These are phyloP conservation scores for Fusarium neocosmosporiellum DNA, from an alignment of 2,329 filamentous ascomycete species.

Conservation along the genomic window DNA sequence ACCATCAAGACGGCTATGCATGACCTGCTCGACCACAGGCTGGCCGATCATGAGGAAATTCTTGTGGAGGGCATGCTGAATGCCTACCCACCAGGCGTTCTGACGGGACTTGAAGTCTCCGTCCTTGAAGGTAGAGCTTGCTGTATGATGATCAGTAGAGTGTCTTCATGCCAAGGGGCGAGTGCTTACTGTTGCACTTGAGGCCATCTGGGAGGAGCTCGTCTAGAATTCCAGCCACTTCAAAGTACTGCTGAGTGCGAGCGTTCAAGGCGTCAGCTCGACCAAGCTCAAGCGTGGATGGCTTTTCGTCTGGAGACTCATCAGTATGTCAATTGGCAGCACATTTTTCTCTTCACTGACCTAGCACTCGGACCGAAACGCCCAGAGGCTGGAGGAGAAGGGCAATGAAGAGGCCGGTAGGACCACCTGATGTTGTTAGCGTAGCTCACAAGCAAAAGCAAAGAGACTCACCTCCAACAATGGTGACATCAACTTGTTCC, in stretches of 20 bases:
- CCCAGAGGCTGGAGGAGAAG: constrained; percentile 56
- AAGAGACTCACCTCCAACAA: constrained; percentile 39
- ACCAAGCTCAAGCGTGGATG: constrained; percentile 53
- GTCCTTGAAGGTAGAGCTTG: constrained; percentile 59
- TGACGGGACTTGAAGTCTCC: constrained; percentile 61
- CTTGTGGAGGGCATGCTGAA: constrained; percentile 57
- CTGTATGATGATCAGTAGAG: constrained; percentile 37
- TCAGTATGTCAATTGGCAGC: neutral
- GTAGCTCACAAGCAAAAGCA: neutral
- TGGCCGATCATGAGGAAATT: constrained; percentile 65
- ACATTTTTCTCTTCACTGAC: constrained; percentile 22
- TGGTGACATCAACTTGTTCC: constrained; percentile 11
- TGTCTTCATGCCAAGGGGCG: no score
- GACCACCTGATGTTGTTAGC: constrained; percentile 44
- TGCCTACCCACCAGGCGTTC: constrained; percentile 59
- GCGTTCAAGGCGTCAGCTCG: constrained; percentile 62
- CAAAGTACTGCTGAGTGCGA: constrained; percentile 60
- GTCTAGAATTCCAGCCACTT: constrained; percentile 56
- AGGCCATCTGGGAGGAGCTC: constrained; percentile 56
- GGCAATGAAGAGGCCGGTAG: constrained; percentile 58
- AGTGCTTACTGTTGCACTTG: constrained; percentile 59
- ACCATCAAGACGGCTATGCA: constrained; percentile 49
- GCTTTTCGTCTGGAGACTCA: constrained; percentile 50
- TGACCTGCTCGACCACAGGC: constrained; percentile 55
- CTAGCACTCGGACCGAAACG: constrained; percentile 54